Evolutionary conservation across 805 yeast genomes (phyloP).

Genomic region (Priceomyces medius): DNA sequence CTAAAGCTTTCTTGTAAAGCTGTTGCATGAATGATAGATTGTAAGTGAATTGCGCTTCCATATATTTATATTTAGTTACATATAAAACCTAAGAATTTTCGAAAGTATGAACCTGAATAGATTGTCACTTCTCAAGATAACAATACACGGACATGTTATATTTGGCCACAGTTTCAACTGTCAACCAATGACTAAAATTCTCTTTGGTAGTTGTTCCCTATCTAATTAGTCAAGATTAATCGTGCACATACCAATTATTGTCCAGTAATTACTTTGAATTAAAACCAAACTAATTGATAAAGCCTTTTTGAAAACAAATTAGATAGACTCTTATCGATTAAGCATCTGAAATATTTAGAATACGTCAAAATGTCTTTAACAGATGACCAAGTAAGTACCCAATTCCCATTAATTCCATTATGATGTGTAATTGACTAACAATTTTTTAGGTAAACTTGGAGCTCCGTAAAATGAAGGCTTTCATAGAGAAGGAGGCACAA

Average conservation of each 20-base stretch:
- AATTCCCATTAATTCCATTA: neutral
- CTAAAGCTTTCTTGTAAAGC: too few species aligned
- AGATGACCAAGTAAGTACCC: constrained; percentile 30
- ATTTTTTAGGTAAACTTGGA: constrained; percentile 80
- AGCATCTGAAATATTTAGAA: neutral
- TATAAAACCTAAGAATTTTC: too few species aligned
- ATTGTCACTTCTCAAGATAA: too few species aligned
- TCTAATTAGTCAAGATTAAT: too few species aligned
- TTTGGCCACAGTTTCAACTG: too few species aligned
- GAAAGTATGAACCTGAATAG: too few species aligned
- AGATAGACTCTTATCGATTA: neutral
- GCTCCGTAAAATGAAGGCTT: constrained; percentile 96
- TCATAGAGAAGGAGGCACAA: constrained; percentile 98
- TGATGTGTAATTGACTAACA: constrained; percentile 4
- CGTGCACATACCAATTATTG: neutral
- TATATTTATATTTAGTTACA: too few species aligned
- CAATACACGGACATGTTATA: too few species aligned
- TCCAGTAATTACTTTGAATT: neutral
- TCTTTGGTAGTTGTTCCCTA: too few species aligned
- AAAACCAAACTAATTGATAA: neutral
- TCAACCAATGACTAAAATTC: too few species aligned
- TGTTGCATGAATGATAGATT: too few species aligned
- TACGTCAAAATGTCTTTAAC: constrained; percentile 26
- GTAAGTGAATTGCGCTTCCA: too few species aligned
- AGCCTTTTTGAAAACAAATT: neutral